Evolutionary conservation across 495 filamentous ascomycete genomes (phyloP).

Genomic region (Lophium mytilinum): DNA sequence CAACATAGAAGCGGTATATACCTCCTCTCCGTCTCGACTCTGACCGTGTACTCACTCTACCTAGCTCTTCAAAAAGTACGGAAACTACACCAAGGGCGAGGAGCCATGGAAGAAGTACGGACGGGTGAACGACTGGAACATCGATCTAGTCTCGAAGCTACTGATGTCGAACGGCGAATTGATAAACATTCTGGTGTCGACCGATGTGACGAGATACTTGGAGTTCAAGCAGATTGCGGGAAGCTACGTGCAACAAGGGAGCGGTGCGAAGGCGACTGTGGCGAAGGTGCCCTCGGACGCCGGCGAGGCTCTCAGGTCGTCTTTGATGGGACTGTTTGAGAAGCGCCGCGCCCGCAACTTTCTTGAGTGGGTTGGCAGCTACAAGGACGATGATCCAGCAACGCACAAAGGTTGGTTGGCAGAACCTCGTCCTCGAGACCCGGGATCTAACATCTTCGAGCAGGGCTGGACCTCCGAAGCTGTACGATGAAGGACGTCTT

Average conservation of each 20-base stretch:
- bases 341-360: constrained; percentile 96
- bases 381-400: constrained; percentile 71
- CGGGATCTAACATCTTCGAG: constrained; percentile 3
- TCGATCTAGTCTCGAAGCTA: constrained; percentile 95
- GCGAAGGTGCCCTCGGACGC: constrained; percentile 96
- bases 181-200: constrained; percentile 94
- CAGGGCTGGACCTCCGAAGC: constrained; percentile 69
- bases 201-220: constrained; percentile 93
- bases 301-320: constrained; percentile 79
- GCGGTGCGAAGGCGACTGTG: constrained; percentile 72
- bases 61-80: constrained; percentile 92
- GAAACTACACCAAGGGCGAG: constrained; percentile 68
- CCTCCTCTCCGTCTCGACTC: constrained; percentile 6
- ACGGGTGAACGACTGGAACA: constrained; percentile 97
- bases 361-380: constrained; percentile 91
- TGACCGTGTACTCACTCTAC: background rate
- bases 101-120: constrained; percentile 98
- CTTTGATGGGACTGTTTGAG: constrained; percentile 94
- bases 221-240: constrained; percentile 98
- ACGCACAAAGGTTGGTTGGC: constrained; percentile 70
- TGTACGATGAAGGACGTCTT: constrained; percentile 96
- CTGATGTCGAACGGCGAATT: constrained; percentile 97
- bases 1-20: constrained; percentile 79
- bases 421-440: background rate
- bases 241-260: constrained; percentile 89